Percentiles rank a stretch among this genome's conserved stretches.
Evolutionary conservation across 1,284 basidiomycete species (phyloP).

Genomic region (Trichosporon coremiiforme): DNA sequence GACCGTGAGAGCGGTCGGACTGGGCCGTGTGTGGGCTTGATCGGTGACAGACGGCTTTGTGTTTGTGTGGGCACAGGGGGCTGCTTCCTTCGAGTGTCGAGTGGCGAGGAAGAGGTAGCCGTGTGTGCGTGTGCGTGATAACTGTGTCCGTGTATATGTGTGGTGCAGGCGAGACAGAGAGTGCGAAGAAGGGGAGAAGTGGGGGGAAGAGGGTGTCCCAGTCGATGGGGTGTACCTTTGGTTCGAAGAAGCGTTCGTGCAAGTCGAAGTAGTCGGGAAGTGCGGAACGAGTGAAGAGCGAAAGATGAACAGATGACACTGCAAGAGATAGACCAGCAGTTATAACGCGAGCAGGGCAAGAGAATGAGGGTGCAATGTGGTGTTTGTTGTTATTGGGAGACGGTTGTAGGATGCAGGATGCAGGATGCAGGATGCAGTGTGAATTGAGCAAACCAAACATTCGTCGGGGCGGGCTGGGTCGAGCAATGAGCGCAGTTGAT

Average conservation of each 20-base stretch:
- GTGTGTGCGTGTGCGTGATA: not conserved
- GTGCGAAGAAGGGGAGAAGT: not conserved
- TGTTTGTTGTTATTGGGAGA: constrained; percentile 7
- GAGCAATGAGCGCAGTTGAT: not conserved
- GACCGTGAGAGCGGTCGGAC: not conserved
- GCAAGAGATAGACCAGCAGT: not conserved
- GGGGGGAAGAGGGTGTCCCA: not conserved
- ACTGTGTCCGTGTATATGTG: not conserved
- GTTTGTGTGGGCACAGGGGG: not conserved
- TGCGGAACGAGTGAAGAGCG: not conserved
- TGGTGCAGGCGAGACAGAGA: constrained; percentile 1
- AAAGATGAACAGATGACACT: not conserved
- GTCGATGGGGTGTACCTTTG: constrained; percentile 1
- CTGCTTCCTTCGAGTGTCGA: not conserved
- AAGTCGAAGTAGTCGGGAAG: not conserved
- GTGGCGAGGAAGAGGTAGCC: not conserved
- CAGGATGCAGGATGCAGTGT: not conserved
- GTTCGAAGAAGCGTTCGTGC: not conserved
- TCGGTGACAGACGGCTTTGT: not conserved
- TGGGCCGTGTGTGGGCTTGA: not conserved
- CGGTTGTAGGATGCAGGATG: not conserved
- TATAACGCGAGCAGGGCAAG: not conserved
- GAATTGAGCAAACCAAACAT: constrained; percentile 13
- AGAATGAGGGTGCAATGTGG: constrained; percentile 8
- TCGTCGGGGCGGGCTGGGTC: not conserved